These are phyloP conservation scores for Scleroderma bovista DNA, from an alignment of 768 basidiomycete species.

Conservation along the genomic window DNA sequence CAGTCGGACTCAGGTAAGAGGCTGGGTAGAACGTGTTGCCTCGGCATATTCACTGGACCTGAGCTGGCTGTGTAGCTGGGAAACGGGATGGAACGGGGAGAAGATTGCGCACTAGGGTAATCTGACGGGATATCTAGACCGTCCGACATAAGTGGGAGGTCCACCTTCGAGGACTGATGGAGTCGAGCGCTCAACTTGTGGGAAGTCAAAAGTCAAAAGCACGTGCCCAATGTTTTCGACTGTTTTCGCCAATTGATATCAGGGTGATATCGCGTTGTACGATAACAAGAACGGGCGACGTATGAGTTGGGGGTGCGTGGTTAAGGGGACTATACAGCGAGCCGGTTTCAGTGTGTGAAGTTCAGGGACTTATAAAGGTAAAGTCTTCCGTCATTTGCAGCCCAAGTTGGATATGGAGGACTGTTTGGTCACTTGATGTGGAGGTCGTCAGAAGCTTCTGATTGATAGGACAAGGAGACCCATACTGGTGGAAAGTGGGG, in stretches of 20 bases:
- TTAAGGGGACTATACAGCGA: not conserved
- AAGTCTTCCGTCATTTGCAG: not conserved
- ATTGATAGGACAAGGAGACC: not conserved
- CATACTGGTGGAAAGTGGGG: not conserved
- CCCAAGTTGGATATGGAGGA: not conserved
- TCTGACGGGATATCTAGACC: not conserved
- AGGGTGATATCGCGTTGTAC: too few relatives aligned
- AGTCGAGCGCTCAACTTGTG: not conserved
- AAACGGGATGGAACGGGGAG: too few relatives aligned
- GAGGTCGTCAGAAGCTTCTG: not conserved
- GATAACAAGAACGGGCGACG: slow-evolving; percentile 3
- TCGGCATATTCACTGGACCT: too few relatives aligned
- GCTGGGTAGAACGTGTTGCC: too few relatives aligned
- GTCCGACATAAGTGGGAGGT: not conserved
- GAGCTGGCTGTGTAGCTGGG: too few relatives aligned
- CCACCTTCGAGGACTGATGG: not conserved
- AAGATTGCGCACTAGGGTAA: not conserved
- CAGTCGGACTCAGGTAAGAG: too few relatives aligned
- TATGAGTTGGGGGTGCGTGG: slow-evolving; percentile 5
- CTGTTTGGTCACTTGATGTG: not conserved
- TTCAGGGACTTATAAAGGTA: not conserved
- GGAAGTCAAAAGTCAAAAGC: slow-evolving; percentile 1
- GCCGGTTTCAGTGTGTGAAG: not conserved
- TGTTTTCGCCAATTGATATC: too few relatives aligned
- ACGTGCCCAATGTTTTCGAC: not conserved